A percentile compares a stretch with the other conserved stretches of the same genome.
Conservation (phyloP, 371 early-diverging fungal genomes). For the Choanephora cucurbitarum region DNA sequence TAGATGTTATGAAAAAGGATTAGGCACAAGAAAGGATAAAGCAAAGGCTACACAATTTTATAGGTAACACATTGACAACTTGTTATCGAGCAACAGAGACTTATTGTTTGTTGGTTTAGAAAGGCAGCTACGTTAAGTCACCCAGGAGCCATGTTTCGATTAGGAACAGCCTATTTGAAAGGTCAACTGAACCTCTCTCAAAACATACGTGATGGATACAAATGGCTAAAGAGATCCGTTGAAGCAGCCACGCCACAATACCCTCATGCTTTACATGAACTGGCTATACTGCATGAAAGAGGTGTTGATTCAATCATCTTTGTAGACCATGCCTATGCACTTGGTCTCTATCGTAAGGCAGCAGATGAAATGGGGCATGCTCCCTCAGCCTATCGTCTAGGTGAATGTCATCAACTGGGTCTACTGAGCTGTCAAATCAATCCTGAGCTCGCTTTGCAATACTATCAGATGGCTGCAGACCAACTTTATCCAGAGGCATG, state of each 20-base stretch:
- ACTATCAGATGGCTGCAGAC: slow-evolving; percentile 84
- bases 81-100: no score
- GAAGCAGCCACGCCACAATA: slow-evolving; percentile 77
- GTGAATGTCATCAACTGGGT: slow-evolving; percentile 83
- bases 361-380: slow-evolving; percentile 66
- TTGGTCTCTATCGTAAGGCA: slow-evolving; percentile 64
- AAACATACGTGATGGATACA: slow-evolving; percentile 73
- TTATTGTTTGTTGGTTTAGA: no score
- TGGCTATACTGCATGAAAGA: slow-evolving; percentile 69
- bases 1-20: slow-evolving; percentile 67
- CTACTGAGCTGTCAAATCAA: slow-evolving; percentile 67
- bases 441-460: slow-evolving; percentile 71
- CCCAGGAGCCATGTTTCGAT: slow-evolving; percentile 73
- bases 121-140: slow-evolving; percentile 71
- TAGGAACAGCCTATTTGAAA: slow-evolving; percentile 69
- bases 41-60: slow-evolving; percentile 65
- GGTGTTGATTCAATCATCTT: slow-evolving; percentile 72
- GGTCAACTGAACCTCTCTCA: slow-evolving; percentile 67
- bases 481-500: slow-evolving; percentile 90
- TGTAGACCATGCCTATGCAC: slow-evolving; percentile 68
- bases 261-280: slow-evolving; percentile 81
- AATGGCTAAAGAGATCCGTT: slow-evolving; percentile 76
- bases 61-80: slow-evolving; percentile 33
- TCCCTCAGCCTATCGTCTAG: slow-evolving; percentile 76
- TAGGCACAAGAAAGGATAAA: slow-evolving; percentile 58